Evolutionary conservation across 1,139 yeast species (phyloP).

Genomic region (Taphrina flavorubra): DNA sequence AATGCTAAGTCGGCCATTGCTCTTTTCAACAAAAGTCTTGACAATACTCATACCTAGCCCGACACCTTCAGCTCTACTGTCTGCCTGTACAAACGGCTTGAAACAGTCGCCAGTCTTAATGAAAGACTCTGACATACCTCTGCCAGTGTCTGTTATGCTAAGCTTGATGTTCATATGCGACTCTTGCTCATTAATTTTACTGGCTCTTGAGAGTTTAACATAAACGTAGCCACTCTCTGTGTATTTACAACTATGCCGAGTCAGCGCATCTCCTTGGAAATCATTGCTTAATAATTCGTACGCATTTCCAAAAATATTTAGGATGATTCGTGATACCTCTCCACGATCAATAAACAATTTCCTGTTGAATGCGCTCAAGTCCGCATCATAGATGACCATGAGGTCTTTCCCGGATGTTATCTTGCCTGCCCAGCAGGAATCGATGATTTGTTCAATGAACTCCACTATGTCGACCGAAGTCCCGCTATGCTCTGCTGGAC

Average conservation of each 20-base stretch:
- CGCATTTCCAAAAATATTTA: conserved; percentile 77
- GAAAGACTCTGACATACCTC: conserved; percentile 83
- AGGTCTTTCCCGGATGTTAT: conserved; percentile 2
- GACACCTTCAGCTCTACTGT: conserved; percentile 74
- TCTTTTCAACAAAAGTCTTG: conserved; percentile 31
- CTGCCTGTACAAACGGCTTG: conserved; percentile 90
- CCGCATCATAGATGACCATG: conserved; percentile 1
- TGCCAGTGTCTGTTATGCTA: conserved; percentile 83
- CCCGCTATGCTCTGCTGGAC: background rate
- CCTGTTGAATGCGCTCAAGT: background rate
- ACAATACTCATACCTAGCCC: conserved; percentile 34
- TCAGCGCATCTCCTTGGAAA: background rate
- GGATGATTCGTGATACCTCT: conserved; percentile 72
- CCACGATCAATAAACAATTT: conserved; percentile 29
- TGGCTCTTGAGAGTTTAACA: conserved; percentile 6
- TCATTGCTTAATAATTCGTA: background rate
- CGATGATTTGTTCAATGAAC: conserved; percentile 25
- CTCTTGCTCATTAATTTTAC: background rate
- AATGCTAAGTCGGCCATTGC: conserved; percentile 8
- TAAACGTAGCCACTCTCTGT: conserved; percentile 72
- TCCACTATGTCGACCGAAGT: conserved; percentile 20
- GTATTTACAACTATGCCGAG: conserved; percentile 86
- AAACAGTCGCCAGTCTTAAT: conserved; percentile 67
- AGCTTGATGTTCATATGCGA: conserved; percentile 59
- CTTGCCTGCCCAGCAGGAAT: conserved; percentile 38